Evolutionary conservation across 176 grass and related monocot genomes (phyloP).

Genomic region (Secale cereale): DNA sequence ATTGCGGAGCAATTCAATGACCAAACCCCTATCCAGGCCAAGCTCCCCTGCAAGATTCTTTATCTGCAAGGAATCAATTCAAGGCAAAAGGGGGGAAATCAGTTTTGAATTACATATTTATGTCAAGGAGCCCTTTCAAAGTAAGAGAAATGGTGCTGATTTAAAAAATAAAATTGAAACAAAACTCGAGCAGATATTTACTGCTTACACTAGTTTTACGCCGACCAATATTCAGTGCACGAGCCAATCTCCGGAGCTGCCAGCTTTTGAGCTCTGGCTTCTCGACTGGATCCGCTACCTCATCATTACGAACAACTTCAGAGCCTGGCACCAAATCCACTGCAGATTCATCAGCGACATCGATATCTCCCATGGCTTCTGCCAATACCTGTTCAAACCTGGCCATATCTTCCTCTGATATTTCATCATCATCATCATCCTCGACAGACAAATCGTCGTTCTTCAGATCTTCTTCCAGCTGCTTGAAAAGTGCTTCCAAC

Average conservation of each 20-base stretch:
- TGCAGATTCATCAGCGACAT: conserved; percentile 32
- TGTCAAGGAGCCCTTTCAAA: neutral
- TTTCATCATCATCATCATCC: conserved; percentile 51
- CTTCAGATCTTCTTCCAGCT: conserved; percentile 81
- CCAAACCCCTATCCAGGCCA: conserved; percentile 66
- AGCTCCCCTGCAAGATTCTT: conserved; percentile 87
- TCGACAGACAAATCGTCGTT: conserved; percentile 61
- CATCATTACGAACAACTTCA: conserved; percentile 17
- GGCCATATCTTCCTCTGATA: conserved; percentile 87
- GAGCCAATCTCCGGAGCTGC: conserved; percentile 76
- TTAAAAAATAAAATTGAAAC: neutral
- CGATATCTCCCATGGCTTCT: conserved; percentile 55
- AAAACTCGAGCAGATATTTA: neutral
- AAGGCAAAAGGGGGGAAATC: conserved; percentile 1
- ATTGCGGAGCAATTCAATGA: conserved; percentile 85
- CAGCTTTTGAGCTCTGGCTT: conserved; percentile 64
- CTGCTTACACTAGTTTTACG: conserved; percentile 81
- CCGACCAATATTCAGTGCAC: conserved; percentile 63
- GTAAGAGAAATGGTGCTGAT: neutral
- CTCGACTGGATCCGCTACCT: conserved; percentile 21
- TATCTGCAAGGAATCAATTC: conserved; percentile 50
- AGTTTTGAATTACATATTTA: conserved; percentile 3
- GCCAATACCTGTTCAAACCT: conserved; percentile 70
- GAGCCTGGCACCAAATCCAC: neutral
- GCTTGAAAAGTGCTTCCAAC: conserved; percentile 71